Conservation (phyloP, 2,329 filamentous ascomycete genomes). For the Bisporella sp. region DNA sequence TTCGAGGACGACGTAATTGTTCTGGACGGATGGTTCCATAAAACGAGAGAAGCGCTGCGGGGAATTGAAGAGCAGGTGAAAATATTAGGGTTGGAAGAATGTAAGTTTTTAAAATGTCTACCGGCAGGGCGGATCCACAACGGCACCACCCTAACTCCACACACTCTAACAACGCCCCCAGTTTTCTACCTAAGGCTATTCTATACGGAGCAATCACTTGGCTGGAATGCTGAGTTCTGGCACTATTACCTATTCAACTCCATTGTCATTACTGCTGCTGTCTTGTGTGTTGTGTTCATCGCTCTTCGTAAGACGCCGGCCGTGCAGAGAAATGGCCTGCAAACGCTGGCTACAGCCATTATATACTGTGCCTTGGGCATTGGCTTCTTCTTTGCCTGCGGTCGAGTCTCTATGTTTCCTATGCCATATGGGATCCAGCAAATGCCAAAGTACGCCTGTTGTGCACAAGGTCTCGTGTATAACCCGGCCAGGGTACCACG, state of each 20-base stretch:
- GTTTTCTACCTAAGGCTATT: constrained; percentile 6
- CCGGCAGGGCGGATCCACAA: background rate
- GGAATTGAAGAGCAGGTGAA: constrained; percentile 1
- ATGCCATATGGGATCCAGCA: constrained; percentile 1
- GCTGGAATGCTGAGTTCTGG: constrained; percentile 5
- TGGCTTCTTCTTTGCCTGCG: constrained; percentile 2
- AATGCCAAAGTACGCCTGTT: constrained; percentile 6
- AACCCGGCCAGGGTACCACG: background rate
- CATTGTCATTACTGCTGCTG: background rate
- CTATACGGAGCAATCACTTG: constrained; percentile 4
- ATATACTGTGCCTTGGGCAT: background rate
- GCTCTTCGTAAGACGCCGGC: background rate
- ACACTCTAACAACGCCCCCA: background rate
- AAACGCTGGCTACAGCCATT: background rate
- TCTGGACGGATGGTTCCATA: constrained; percentile 3
- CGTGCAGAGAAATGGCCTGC: background rate
- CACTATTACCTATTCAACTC: background rate
- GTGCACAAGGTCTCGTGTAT: constrained; percentile 4
- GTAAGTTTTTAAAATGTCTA: background rate
- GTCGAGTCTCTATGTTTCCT: constrained; percentile 1
- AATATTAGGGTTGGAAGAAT: background rate
- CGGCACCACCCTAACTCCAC: background rate
- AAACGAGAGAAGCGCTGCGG: background rate
- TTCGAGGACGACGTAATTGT: constrained; percentile 6
- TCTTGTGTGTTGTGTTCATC: background rate